Evolutionary conservation across 208 protist species (phyloP), one percentile per base, ranked within the genome.

Genomic region (Leishmania martiniquensis): DNA sequence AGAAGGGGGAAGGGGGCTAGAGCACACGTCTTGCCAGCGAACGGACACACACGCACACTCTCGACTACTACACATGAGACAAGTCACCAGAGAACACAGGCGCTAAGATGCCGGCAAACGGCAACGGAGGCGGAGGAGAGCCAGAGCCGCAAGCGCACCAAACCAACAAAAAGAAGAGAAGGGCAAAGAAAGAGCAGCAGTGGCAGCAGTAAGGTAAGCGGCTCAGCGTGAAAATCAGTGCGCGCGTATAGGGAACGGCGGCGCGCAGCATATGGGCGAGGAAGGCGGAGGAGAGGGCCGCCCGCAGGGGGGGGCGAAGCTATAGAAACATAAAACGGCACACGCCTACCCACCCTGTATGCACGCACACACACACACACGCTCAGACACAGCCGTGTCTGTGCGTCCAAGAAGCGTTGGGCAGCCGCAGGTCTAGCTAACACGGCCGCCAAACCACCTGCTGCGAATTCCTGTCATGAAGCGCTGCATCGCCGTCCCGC

Each of bases 401-500:
- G 39, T 15, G 34, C 44, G 34, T n/a, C 42, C 7, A 4, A 17
- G 17, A 3, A 32, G 9, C 12, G 7, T 47, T 20, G 6, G 63
- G 49, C 9, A 45, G 22, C 9, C 22, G 29, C 63, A 47, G 39
- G 63, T 29, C 67, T 52, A 75, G 20, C 29, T 60, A 12, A 69
- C 42, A 66, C 59, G 25, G n/a, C 77, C 77, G 25, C 79, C 76
- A 73, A 89, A 85, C 81, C 85, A 87, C 39, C 71, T 72, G 20
- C 39, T 78, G 6, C 75, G 79, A 29, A 89, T 52, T 34, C 76
- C 72, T 34, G 59, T 67, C 51, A 89, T 62, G 5, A 91, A 72
- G 12, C 87, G 81, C 72, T 87, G 65, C 66, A 91, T 57, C 22
- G 54, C n/a, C 44, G 85, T 79, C 39, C 84, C 66, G 37, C 71